phyloP scores from a whole-genome alignment of 2,329 filamentous ascomycete species.

The Tetracladium maxilliforme region DNA sequence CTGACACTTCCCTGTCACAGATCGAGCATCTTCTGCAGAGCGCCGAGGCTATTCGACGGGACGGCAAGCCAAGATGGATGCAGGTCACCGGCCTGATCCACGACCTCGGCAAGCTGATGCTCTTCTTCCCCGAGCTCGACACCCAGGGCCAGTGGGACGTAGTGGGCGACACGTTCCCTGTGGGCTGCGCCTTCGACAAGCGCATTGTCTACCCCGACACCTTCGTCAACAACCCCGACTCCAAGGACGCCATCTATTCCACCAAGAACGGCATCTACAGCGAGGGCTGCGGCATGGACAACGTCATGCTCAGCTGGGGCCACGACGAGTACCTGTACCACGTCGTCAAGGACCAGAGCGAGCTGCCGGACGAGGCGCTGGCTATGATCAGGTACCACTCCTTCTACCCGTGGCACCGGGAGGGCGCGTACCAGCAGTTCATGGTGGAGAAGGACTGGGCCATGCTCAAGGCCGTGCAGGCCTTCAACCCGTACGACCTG shows the following conservation, averaged over 20 bases:
- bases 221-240: constrained; percentile 66
- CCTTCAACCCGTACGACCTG: constrained; percentile 83
- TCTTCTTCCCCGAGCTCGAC: constrained; percentile 68
- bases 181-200: constrained; percentile 61
- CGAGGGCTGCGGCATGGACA: constrained; percentile 68
- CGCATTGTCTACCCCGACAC: constrained; percentile 70
- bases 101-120: constrained; percentile 67
- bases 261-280: constrained; percentile 69
- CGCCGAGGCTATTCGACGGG: constrained; percentile 76
- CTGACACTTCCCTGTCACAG: constrained; percentile 74
- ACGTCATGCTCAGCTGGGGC: constrained; percentile 82
- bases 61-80: constrained; percentile 75
- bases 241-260: constrained; percentile 53
- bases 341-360: constrained; percentile 70
- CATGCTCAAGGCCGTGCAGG: constrained; percentile 69
- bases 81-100: constrained; percentile 66
- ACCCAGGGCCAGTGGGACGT: constrained; percentile 89
- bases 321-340: constrained; percentile 83
- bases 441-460: constrained; percentile 71
- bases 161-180: constrained; percentile 73
- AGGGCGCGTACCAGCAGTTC: constrained; percentile 65
- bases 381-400: constrained; percentile 90
- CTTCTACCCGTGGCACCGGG: constrained; percentile 84
- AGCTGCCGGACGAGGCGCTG: constrained; percentile 64
- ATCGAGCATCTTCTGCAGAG: constrained; percentile 83